A percentile compares a stretch with the other conserved stretches of the same genome.
phyloP scores from a whole-genome alignment of 164 flowering plant genomes.

The Vitis cinerea region DNA sequence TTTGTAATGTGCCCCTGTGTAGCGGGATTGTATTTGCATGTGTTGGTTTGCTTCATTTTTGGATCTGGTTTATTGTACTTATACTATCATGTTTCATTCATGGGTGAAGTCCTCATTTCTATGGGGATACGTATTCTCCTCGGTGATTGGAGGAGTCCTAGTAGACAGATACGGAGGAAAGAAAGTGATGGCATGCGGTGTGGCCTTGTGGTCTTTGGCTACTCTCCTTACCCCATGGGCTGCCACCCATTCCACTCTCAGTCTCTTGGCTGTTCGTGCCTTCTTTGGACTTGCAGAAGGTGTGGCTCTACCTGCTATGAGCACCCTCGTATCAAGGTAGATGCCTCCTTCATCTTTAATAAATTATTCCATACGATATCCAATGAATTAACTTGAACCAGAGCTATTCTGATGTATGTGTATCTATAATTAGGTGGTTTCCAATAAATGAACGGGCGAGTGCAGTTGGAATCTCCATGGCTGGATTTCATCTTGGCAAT shows the following conservation, averaged over 20 bases:
- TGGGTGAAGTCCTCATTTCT: conserved; percentile 81
- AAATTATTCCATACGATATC: neutral
- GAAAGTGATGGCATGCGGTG: conserved; percentile 84
- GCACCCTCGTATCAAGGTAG: conserved; percentile 74
- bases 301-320: conserved; percentile 93
- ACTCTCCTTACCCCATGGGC: conserved; percentile 91
- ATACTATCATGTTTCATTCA: neutral
- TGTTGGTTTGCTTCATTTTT: too few relatives aligned
- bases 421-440: conserved; percentile 65
- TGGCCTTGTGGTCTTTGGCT: conserved; percentile 85
- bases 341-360: neutral
- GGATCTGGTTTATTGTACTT: neutral
- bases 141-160: conserved; percentile 79
- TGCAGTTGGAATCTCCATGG: conserved; percentile 93
- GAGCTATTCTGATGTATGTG: neutral
- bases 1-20: too few relatives aligned
- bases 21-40: too few relatives aligned
- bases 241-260: conserved; percentile 69
- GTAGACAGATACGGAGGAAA: conserved; percentile 91
- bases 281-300: conserved; percentile 95
- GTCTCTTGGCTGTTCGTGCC: conserved; percentile 77
- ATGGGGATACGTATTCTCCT: conserved; percentile 94
- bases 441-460: conserved; percentile 83
- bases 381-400: too few relatives aligned
- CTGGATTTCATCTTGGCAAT: conserved; percentile 93